Evolutionary conservation across 345 rosid genomes (phyloP).

Genomic region (Brassica incana): DNA sequence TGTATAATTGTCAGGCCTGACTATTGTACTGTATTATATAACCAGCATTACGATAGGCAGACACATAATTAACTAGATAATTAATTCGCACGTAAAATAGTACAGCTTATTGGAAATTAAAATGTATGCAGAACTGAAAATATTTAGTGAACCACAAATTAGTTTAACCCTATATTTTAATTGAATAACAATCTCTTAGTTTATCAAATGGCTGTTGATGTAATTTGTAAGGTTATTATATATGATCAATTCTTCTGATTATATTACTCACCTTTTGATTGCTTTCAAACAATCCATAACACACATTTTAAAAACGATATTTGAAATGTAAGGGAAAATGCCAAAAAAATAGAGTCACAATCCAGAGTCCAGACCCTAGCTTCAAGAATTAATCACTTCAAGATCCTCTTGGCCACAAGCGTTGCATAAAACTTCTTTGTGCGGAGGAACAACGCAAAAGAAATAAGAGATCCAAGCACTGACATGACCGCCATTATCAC

Average conservation of each 20-base stretch:
- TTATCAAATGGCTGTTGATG: too few species aligned
- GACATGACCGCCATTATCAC: conserved; percentile 68
- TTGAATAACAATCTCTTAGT: background rate
- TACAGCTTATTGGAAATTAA: background rate
- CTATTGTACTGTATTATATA: background rate
- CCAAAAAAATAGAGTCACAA: background rate
- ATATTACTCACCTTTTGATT: background rate
- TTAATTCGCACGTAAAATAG: background rate
- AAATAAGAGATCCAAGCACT: conserved; percentile 55
- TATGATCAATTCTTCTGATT: too few species aligned
- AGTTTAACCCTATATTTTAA: too few species aligned
- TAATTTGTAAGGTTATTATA: background rate
- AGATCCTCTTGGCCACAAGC: too few species aligned
- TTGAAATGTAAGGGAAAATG: background rate
- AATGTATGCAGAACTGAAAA: too few species aligned
- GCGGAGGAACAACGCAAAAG: conserved; percentile 52
- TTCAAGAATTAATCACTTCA: background rate
- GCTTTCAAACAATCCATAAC: background rate
- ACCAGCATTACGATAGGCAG: background rate
- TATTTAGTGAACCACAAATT: too few species aligned
- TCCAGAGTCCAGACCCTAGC: background rate
- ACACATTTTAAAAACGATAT: background rate
- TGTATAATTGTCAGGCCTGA: background rate
- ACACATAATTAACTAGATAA: background rate
- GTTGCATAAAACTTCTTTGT: conserved; percentile 24